Evolutionary conservation across 2,329 filamentous ascomycete species (phyloP).

Genomic region (Alternaria gansuensis): DNA sequence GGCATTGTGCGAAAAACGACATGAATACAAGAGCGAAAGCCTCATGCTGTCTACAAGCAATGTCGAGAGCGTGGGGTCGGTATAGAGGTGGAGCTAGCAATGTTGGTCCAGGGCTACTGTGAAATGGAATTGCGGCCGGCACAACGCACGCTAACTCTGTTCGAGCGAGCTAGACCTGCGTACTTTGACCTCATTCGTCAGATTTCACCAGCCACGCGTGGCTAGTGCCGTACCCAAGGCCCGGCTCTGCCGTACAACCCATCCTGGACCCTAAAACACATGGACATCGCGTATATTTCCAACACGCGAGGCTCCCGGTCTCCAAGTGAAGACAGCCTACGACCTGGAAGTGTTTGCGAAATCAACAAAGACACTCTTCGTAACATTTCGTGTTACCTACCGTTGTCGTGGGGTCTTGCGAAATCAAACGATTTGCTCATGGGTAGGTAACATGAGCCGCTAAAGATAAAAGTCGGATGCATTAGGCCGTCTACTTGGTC

Average conservation of each 20-base stretch:
- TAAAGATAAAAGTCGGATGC: background rate
- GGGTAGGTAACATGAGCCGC: background rate
- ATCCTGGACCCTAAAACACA: background rate
- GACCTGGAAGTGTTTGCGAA: background rate
- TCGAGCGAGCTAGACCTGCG: background rate
- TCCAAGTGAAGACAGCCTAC: background rate
- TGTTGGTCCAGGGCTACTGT: background rate
- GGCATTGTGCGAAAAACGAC: background rate
- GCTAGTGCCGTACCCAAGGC: background rate
- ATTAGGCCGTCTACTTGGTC: background rate
- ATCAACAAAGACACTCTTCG: background rate
- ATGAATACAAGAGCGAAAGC: background rate
- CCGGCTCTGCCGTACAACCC: background rate
- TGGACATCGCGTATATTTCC: background rate
- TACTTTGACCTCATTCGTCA: slow-evolving; percentile 11
- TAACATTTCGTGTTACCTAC: background rate
- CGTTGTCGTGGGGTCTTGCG: background rate
- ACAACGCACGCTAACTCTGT: slow-evolving; percentile 9
- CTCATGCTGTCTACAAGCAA: background rate
- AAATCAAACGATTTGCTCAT: background rate
- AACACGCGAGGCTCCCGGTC: background rate
- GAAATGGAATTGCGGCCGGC: slow-evolving; percentile 12
- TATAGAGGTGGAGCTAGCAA: slow-evolving; percentile 1
- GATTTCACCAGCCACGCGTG: slow-evolving; percentile 6
- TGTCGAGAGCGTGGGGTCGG: background rate